A percentile compares a stretch with the other conserved stretches of the same genome.
Evolutionary conservation across 2,329 filamentous ascomycete species (phyloP).

Genomic region (Trichoderma sp.): DNA sequence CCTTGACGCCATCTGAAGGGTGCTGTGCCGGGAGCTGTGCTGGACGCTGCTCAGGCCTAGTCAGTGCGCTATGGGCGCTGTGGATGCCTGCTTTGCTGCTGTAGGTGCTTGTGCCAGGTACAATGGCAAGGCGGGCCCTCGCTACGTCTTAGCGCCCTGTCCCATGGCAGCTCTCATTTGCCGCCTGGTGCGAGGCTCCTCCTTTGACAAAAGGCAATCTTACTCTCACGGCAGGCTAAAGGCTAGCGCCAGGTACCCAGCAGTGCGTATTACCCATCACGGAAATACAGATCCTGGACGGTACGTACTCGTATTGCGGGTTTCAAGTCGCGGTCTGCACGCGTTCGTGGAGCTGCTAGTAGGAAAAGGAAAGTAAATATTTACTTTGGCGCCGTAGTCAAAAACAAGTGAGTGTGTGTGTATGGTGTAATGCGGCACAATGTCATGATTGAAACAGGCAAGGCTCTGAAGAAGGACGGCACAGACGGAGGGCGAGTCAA

Average conservation of each 20-base stretch:
- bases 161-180: conserved; percentile 15
- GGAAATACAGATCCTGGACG: not conserved
- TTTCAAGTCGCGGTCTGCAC: not conserved
- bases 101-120: conserved; percentile 8
- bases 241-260: not conserved
- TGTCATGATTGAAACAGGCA: not conserved
- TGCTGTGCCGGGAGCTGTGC: not conserved
- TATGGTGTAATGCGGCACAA: not conserved
- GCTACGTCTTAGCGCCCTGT: conserved; percentile 10
- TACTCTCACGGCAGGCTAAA: conserved; percentile 8
- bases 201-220: conserved; percentile 14
- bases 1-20: not conserved
- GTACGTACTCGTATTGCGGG: conserved; percentile 15
- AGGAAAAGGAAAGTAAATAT: not conserved
- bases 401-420: not conserved
- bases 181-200: not conserved
- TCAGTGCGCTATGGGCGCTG: not conserved
- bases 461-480: not conserved
- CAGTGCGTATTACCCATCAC: not conserved
- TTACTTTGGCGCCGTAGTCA: not conserved
- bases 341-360: not conserved
- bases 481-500: not conserved
- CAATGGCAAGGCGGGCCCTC: not conserved
- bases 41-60: not conserved
- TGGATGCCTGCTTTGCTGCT: not conserved